Conservation (phyloP, 2,329 filamentous ascomycete species). For the Fusarium nygamai region DNA sequence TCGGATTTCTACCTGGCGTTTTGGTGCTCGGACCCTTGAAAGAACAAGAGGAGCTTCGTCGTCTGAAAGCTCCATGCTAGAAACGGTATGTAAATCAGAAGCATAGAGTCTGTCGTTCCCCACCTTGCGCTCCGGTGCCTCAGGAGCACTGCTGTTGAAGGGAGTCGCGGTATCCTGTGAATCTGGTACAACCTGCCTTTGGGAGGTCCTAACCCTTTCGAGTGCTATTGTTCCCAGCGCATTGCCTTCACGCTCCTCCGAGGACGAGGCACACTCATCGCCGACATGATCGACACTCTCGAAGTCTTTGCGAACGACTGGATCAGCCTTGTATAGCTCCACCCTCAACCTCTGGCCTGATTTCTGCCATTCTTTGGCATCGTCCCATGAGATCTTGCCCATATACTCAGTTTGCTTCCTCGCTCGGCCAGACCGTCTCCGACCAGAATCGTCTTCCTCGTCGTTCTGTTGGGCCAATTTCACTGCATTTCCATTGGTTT, state of each 20-base stretch:
- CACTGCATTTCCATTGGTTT: not conserved
- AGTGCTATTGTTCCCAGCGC: not conserved
- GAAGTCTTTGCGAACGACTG: slow-evolving; percentile 10
- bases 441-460: slow-evolving; percentile 17
- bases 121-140: slow-evolving; percentile 1
- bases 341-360: slow-evolving; percentile 16
- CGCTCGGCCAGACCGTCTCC: slow-evolving; percentile 42
- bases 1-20: not conserved
- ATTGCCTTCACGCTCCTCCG: not conserved
- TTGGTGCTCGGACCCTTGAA: slow-evolving; percentile 9
- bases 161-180: slow-evolving; percentile 43
- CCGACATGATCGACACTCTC: slow-evolving; percentile 1
- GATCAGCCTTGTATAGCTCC: slow-evolving; percentile 18
- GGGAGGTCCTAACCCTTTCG: not conserved
- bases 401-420: slow-evolving; percentile 45
- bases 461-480: not conserved
- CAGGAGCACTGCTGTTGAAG: slow-evolving; percentile 36
- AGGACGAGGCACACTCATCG: not conserved
- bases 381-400: slow-evolving; percentile 45
- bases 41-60: slow-evolving; percentile 49
- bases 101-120: not conserved
- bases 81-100: not conserved
- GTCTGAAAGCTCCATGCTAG: slow-evolving; percentile 47
- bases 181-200: slow-evolving; percentile 39
- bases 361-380: slow-evolving; percentile 29